Conservation (phyloP, 1,284 basidiomycete genomes). For the Volvariella volvacea region DNA sequence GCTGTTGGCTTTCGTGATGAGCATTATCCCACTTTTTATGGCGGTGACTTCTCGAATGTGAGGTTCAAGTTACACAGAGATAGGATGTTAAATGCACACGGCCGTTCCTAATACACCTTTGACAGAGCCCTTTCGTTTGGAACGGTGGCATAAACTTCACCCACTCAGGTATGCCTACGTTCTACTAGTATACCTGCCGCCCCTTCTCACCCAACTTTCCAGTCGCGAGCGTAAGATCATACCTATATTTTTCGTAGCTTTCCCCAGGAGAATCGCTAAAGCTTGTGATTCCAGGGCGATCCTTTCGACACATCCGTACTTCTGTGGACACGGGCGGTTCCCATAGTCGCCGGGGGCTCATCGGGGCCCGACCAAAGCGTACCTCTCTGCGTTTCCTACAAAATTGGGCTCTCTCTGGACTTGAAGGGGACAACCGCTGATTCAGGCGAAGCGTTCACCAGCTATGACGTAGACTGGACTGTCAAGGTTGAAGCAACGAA, state of each 20-base stretch:
- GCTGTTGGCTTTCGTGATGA: constrained; percentile 37
- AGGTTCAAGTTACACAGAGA: no score
- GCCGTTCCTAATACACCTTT: not conserved
- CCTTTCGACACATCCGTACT: constrained; percentile 54
- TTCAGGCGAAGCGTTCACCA: constrained; percentile 49
- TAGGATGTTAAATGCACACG: no score
- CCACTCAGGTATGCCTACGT: constrained; percentile 40
- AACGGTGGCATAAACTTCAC: constrained; percentile 50
- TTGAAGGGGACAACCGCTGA: constrained; percentile 34
- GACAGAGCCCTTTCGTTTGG: constrained; percentile 45
- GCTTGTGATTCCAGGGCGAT: constrained; percentile 38
- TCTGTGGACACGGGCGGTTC: constrained; percentile 56
- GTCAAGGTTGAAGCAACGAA: constrained; percentile 56
- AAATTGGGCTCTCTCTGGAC: constrained; percentile 31
- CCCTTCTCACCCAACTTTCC: no score
- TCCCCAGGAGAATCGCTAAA: constrained; percentile 2
- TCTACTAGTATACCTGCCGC: no score
- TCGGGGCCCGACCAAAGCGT: constrained; percentile 42
- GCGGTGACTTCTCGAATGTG: constrained; percentile 46
- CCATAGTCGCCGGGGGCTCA: constrained; percentile 26
- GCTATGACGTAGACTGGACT: constrained; percentile 60
- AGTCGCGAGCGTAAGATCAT: constrained; percentile 36
- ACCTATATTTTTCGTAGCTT: constrained; percentile 13
- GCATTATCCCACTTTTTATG: constrained; percentile 50
- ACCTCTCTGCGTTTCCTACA: constrained; percentile 53